Evolutionary conservation across 768 basidiomycete species (phyloP), one percentile per base, ranked within the genome.

Genomic region (Amyloporia xantha): DNA sequence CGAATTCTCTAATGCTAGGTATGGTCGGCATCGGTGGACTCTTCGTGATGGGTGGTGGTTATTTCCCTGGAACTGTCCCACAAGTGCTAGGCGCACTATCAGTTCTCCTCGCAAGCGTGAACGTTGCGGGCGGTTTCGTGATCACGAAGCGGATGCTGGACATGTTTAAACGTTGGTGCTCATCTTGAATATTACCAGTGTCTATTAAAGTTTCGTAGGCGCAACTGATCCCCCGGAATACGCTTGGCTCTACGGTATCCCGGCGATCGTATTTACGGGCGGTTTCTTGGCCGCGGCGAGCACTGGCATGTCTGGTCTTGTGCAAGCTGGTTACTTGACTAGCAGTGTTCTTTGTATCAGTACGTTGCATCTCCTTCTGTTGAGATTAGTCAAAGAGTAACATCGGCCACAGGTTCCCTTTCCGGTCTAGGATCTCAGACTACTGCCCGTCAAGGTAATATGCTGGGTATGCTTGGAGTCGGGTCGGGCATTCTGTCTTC

Each of bases 101-200:
- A 12, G 91, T 93, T n/a, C 76, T 93, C 44, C 69, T 93, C 26
- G 91, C 91, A 20, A 87, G 86, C 50, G 78, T 93, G 51, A 93
- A 93, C 59, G 89, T 93, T 46, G 80, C 86, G 28, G 91, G 91
- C 44, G 91, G 91, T 38, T 92, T 91, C 58, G 82, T 90, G 33
- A 84, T 92, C 58, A 91, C 89, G 20, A 91, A 91, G 65, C 82
- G 90, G 37, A 93, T 93, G 91, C 70, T 93, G 52, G 88, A 92
- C 60, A 90, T 93, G 84, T 93, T 93, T 66, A 88, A 86, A 68
- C 82, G 91, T 86, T 63, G 53, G 75, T 53, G 45, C 7, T 21
- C 5, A 26, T 13, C 45, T 15, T 17, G 2, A 39, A 21, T 41
- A 24, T 3, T 45, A 24, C 2, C 11, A 1, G 27, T 30, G 15